phyloP scores from a whole-genome alignment of 805 yeast species.

The Wilhelminamyces savonicus region DNA sequence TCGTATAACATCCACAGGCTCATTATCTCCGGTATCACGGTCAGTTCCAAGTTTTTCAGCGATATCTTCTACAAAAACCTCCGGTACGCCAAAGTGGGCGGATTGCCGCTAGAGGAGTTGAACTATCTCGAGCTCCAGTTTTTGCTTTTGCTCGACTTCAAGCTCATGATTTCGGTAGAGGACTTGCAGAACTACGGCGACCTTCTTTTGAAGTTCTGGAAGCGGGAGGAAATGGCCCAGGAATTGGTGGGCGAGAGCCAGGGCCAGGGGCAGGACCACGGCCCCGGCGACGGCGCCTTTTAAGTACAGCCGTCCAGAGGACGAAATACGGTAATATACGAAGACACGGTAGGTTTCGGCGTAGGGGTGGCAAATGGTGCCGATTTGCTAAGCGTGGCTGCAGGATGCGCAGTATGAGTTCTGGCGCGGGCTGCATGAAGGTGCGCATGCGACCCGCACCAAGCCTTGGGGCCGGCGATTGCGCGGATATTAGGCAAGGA shows the following conservation, averaged over 20 bases:
- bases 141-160: slow-evolving; percentile 75
- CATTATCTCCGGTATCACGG: slow-evolving; percentile 92
- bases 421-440: no score
- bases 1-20: slow-evolving; percentile 91
- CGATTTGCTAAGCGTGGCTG: neutral
- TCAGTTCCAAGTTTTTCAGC: slow-evolving; percentile 88
- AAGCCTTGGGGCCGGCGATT: no score
- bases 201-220: slow-evolving; percentile 78
- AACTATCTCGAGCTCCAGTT: slow-evolving; percentile 91
- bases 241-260: slow-evolving; percentile 15
- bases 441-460: no score
- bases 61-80: slow-evolving; percentile 93
- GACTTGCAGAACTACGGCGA: slow-evolving; percentile 91
- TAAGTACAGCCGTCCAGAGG: slow-evolving; percentile 1
- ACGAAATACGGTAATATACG: neutral
- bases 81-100: slow-evolving; percentile 93
- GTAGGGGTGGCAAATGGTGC: neutral
- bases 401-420: no score
- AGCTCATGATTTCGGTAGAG: slow-evolving; percentile 79
- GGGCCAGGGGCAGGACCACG: neutral
- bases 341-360: no score
- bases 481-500: no score
- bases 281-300: neutral
- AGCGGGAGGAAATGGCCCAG: slow-evolving; percentile 51
- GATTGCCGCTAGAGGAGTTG: slow-evolving; percentile 86